Evolutionary conservation across 257 asterid genomes (phyloP).

Genomic region (Paulownia fortunei): DNA sequence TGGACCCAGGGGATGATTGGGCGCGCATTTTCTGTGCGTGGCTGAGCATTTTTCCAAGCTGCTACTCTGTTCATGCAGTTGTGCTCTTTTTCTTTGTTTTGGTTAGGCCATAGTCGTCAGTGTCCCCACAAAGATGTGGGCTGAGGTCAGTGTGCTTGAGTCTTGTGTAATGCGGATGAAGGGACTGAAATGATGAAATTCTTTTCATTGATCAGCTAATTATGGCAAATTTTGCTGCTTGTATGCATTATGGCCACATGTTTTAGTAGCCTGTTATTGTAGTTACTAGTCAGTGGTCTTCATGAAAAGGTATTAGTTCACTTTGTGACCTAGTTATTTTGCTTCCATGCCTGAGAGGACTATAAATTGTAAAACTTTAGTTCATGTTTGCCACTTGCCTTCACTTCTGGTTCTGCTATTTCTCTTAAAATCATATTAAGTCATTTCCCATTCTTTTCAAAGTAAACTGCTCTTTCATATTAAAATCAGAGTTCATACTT

Average conservation of each 20-base stretch:
- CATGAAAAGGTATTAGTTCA: not conserved
- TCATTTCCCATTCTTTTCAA: too few relatives aligned
- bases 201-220: slow-evolving; percentile 46
- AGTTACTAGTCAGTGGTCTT: slow-evolving; percentile 3
- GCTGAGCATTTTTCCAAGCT: slow-evolving; percentile 50
- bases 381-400: too few relatives aligned
- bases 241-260: slow-evolving; percentile 39
- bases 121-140: slow-evolving; percentile 34
- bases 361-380: too few relatives aligned
- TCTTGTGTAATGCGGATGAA: slow-evolving; percentile 38
- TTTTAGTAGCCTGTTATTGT: slow-evolving; percentile 43
- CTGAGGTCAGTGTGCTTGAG: slow-evolving; percentile 32
- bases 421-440: too few relatives aligned
- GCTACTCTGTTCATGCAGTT: slow-evolving; percentile 25
- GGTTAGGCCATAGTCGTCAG: slow-evolving; percentile 25
- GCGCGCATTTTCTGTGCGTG: slow-evolving; percentile 62
- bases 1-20: slow-evolving; percentile 94
- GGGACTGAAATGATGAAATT: slow-evolving; percentile 43
- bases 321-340: too few relatives aligned
- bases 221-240: slow-evolving; percentile 30
- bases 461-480: too few relatives aligned
- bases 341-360: too few relatives aligned
- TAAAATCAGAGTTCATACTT: too few relatives aligned
- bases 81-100: not conserved
- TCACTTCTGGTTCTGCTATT: too few relatives aligned